These are phyloP conservation scores for Diaporthe longicolla DNA, from an alignment of 2,329 filamentous ascomycete genomes.

Conservation along the genomic window DNA sequence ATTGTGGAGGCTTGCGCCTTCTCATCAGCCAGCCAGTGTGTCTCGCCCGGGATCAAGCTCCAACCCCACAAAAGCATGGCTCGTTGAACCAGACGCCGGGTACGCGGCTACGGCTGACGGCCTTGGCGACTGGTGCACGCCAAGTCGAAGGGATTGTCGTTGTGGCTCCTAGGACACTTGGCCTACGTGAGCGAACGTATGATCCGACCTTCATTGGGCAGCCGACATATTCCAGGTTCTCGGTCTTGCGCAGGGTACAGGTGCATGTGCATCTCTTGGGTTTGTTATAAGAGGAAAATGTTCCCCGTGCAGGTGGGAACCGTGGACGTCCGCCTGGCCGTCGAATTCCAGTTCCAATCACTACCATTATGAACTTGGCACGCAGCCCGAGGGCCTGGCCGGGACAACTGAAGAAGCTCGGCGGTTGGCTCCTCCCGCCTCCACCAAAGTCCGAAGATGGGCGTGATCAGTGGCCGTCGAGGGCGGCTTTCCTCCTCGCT, in stretches of 20 bases:
- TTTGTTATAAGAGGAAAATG: constrained; percentile 30
- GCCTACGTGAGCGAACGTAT: constrained; percentile 30
- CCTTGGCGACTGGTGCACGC: constrained; percentile 32
- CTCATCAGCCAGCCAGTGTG: constrained; percentile 1
- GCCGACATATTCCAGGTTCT: constrained; percentile 14
- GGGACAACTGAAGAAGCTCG: constrained; percentile 50
- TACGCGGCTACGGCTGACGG: constrained; percentile 31
- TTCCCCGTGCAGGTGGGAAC: constrained; percentile 3
- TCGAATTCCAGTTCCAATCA: constrained; percentile 12
- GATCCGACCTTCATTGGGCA: constrained; percentile 27
- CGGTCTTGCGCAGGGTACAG: not conserved
- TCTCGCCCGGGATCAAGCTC: constrained; percentile 7
- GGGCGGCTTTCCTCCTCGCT: constrained; percentile 68
- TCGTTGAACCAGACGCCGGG: constrained; percentile 5
- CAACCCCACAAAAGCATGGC: constrained; percentile 23
- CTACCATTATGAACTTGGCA: constrained; percentile 1
- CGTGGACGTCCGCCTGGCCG: not conserved
- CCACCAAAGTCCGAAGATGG: constrained; percentile 56
- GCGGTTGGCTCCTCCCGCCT: constrained; percentile 53
- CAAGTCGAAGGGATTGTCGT: constrained; percentile 32
- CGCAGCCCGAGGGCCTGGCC: constrained; percentile 8
- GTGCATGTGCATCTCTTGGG: not conserved
- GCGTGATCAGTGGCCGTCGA: constrained; percentile 68
- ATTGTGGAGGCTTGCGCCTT: not conserved
- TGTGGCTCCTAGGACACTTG: constrained; percentile 30